Base-by-base conservation (phyloP, 148 eudicot species). In the Rhododendron williamsianum region DNA sequence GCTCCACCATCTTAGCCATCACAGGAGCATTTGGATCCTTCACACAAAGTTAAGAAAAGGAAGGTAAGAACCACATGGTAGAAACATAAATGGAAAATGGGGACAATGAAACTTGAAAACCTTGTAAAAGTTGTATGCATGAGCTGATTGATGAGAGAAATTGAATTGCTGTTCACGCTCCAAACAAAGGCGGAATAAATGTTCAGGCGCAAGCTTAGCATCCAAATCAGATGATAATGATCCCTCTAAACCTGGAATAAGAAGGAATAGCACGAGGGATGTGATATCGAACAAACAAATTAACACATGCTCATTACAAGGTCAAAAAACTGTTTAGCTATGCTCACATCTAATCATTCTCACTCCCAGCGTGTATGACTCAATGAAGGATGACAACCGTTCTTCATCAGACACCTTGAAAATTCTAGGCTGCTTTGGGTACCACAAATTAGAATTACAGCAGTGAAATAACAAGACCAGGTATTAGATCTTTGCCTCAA, bases 1-100 rank as follows among this genome's bases (percentile, higher is more conserved):
- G 86, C 87, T 87, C 92, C 87, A 97, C 96, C 98, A 97, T 92
- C 87, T 93, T 86, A 58, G 91, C 94, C 90, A 97, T 90, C 77
- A 90, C 89, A 51, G 93, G 87, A 76, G 95, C 91, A 92, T 95
- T 97, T 78, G 99, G 86, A 73, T 96, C 97, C 98, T 95, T 71
- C 5, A 88, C 46, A 81, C 0, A 52, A 72, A 83, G 79, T 51
- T 35, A 56, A 82, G 19, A 41, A 83, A 79, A 11, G 87, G 38
- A 51, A 54, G 78, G 16, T 83, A 3, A 74, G 82, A n/a, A 80
- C 76, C 18, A 36, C 30, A 82, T 16, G 21, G 45, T 56, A 69
- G 18, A 38, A 49, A 78, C 81, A 45, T 0, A 67, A 33, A 74
- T 12, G 46, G 43, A 35, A 36, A 54, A 73, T 3, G 38, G 12